Evolutionary conservation across 2,329 filamentous ascomycete genomes (phyloP).

Genomic region (Diplodia sapinea): DNA sequence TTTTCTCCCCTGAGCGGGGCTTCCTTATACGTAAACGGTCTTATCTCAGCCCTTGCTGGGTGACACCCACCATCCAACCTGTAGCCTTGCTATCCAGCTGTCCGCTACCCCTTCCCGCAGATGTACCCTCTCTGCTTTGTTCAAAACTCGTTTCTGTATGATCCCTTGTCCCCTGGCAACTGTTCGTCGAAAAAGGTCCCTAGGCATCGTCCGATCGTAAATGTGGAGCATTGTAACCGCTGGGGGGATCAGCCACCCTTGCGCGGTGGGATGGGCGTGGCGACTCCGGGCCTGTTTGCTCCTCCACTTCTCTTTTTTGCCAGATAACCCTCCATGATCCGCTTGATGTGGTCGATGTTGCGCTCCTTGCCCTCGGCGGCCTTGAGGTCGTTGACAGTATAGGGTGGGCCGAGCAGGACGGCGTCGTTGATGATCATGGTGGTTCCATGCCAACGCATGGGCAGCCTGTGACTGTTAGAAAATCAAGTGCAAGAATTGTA

Average conservation of each 20-base stretch:
- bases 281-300: slow-evolving; percentile 32
- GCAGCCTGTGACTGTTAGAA: slow-evolving; percentile 47
- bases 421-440: slow-evolving; percentile 66
- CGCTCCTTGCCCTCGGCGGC: slow-evolving; percentile 52
- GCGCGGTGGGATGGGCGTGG: slow-evolving; percentile 35
- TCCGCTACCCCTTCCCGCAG: background rate
- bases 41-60: background rate
- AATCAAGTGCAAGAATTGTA: background rate
- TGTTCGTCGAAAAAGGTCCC: background rate
- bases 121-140: background rate
- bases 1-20: slow-evolving; percentile 10
- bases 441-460: slow-evolving; percentile 64
- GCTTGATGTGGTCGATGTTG: slow-evolving; percentile 51
- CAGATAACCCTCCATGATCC: slow-evolving; percentile 54
- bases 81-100: slow-evolving; percentile 7
- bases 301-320: slow-evolving; percentile 48
- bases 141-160: background rate
- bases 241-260: slow-evolving; percentile 34
- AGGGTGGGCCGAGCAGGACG: slow-evolving; percentile 64
- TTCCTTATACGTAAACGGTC: slow-evolving; percentile 17
- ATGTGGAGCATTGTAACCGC: background rate
- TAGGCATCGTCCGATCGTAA: background rate
- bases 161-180: background rate
- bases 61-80: slow-evolving; percentile 10
- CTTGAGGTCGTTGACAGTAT: slow-evolving; percentile 61